These are phyloP conservation scores for Dimargaris xerosporica DNA, from an alignment of 192 early-diverging fungal species.

Conservation along the genomic window DNA sequence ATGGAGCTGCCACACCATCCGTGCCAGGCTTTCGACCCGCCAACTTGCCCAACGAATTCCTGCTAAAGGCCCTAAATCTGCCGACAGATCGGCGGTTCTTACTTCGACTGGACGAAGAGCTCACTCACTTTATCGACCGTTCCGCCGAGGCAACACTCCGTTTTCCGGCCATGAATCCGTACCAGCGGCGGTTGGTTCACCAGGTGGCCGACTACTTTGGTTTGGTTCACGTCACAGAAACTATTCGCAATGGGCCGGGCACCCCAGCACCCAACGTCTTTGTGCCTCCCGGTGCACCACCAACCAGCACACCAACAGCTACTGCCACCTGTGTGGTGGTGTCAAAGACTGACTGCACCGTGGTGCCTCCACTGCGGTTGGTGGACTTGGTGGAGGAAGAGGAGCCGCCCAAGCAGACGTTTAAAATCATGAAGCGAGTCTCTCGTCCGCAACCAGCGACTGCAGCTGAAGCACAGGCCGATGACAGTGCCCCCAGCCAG, in stretches of 20 bases:
- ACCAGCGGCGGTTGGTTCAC: constrained; percentile 59
- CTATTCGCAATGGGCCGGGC: background rate
- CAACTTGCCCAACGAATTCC: constrained; percentile 26
- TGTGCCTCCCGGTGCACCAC: background rate
- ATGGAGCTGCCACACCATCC: too few species aligned
- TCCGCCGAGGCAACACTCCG: constrained; percentile 30
- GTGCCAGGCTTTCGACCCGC: too few species aligned
- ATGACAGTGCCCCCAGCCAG: too few species aligned
- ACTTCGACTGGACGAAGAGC: constrained; percentile 47
- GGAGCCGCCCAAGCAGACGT: background rate
- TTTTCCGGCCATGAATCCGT: constrained; percentile 53
- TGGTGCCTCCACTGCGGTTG: background rate
- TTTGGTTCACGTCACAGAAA: constrained; percentile 14
- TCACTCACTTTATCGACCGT: constrained; percentile 41
- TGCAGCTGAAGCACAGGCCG: background rate
- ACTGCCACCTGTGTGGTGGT: background rate
- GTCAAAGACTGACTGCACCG: background rate
- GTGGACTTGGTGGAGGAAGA: constrained; percentile 2
- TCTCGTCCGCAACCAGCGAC: background rate
- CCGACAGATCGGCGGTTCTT: constrained; percentile 49
- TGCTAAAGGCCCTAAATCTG: constrained; percentile 41
- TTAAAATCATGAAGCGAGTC: constrained; percentile 7
- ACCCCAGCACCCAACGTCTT: background rate
- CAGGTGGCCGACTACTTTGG: constrained; percentile 51
- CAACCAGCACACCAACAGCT: background rate